Evolutionary conservation across 768 basidiomycete genomes (phyloP).

Genomic region (Calocera cornea): DNA sequence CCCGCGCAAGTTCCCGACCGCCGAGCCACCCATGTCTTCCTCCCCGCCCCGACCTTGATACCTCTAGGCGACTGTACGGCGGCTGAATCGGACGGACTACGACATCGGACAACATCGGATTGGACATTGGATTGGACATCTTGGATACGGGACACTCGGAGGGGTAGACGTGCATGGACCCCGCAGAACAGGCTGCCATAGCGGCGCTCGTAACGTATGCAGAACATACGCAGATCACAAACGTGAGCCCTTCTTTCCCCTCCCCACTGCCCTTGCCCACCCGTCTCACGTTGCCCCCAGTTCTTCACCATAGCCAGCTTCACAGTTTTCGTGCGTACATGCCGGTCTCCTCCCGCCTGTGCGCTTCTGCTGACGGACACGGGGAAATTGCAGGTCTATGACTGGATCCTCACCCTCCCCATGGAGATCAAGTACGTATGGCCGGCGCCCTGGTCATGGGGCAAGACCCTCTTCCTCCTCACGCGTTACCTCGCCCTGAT

Average conservation of each 20-base stretch:
- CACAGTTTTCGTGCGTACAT: background rate
- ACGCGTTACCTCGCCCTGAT: conserved; percentile 21
- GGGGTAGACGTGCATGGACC: background rate
- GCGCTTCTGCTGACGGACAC: too few relatives aligned
- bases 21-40: too few relatives aligned
- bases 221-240: background rate
- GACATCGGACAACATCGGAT: too few relatives aligned
- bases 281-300: background rate
- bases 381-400: conserved; percentile 19
- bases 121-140: too few relatives aligned
- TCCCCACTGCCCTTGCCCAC: background rate
- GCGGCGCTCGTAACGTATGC: background rate
- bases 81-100: too few relatives aligned
- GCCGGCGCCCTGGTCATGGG: conserved; percentile 16
- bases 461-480: conserved; percentile 21
- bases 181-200: background rate
- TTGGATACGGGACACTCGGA: background rate
- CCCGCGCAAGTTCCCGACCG: too few relatives aligned
- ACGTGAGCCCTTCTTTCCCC: background rate
- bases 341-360: too few relatives aligned
- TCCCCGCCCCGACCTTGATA: too few relatives aligned
- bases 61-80: too few relatives aligned
- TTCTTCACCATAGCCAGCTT: background rate
- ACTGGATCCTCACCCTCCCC: conserved; percentile 20
- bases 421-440: conserved; percentile 20